Conservation (phyloP, 305 asterid genomes). For the Fraxinus platypoda region DNA sequence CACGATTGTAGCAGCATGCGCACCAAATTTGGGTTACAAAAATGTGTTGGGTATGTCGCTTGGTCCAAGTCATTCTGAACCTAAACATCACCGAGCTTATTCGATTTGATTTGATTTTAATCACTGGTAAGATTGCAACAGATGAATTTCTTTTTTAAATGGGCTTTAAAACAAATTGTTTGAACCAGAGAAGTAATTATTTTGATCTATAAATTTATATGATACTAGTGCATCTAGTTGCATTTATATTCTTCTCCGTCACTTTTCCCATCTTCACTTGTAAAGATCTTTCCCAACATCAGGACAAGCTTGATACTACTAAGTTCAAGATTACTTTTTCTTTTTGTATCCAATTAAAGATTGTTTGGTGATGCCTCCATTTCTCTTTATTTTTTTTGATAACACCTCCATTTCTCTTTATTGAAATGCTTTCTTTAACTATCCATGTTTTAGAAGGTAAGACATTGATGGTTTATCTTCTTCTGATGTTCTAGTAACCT, state of each 20-base stretch:
- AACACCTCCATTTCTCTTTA: neutral
- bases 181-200: neutral
- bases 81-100: neutral
- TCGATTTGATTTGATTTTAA: neutral
- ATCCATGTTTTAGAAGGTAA: neutral
- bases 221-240: slow-evolving; percentile 15
- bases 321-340: neutral
- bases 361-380: neutral
- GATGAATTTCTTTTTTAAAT: neutral
- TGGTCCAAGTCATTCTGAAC: neutral
- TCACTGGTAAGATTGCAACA: neutral
- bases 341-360: neutral
- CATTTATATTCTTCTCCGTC: neutral
- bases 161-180: slow-evolving; percentile 9
- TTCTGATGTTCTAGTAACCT: neutral
- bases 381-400: neutral
- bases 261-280: neutral
- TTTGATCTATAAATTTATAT: neutral
- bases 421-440: neutral
- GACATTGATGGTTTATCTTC: slow-evolving; percentile 5
- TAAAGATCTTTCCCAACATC: slow-evolving; percentile 2
- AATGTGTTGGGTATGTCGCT: neutral
- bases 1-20: neutral
- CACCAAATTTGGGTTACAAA: neutral
- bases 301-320: slow-evolving; percentile 10